Base-by-base conservation (phyloP, 2,329 filamentous ascomycete species). In the Phialophora tarda region DNA sequence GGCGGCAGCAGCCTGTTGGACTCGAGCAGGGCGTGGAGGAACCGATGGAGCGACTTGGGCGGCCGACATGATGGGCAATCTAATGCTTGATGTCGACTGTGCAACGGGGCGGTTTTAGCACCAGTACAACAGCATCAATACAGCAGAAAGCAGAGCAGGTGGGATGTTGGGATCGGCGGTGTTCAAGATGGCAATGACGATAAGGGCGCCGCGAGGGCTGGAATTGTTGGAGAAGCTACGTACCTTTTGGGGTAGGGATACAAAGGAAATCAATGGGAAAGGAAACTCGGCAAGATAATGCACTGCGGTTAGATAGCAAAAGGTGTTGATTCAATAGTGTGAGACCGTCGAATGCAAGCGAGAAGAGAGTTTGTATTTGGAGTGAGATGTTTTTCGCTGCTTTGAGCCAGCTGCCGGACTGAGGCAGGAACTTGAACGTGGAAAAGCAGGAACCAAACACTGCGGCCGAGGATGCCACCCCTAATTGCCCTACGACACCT, bases 11-110 rank as follows among this genome's bases (percentile, higher is more conserved):
- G 83, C 80, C 70, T 83, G 80, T 50, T 82, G 79, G 56, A 80
- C 81, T 74, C 86, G 84, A 71, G 82, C 77, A 61, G 88, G 88
- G 69, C 88, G 86, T 71, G 88, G 87, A 68, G 88, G 88, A 71
- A 91, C 81, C 71, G 79, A 80, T 48, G 88, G 85, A 65, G 82
- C 81, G 73, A 85, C 69, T 73, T 79, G 77, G 67, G 77, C 75
- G 68, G 77, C 75, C 62, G 79, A 75, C 79, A 81, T 81, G 69
- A 66, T 74, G 71, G 64, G 69, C 66, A 65, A 72, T 59, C 51
- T 34, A 72, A 68, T 72, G 70, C 66, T 71, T 71, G 63, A 71
- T 59, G 67, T 62, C 66, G 48, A 64, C 59, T 66, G 38, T n/a
- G 21, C n/a, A 47, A 26, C 8, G 32, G 51, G 4, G 24, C 21